Evolutionary conservation across 2,329 filamentous ascomycete genomes (phyloP).

Genomic region (Rutstroemia sp.): DNA sequence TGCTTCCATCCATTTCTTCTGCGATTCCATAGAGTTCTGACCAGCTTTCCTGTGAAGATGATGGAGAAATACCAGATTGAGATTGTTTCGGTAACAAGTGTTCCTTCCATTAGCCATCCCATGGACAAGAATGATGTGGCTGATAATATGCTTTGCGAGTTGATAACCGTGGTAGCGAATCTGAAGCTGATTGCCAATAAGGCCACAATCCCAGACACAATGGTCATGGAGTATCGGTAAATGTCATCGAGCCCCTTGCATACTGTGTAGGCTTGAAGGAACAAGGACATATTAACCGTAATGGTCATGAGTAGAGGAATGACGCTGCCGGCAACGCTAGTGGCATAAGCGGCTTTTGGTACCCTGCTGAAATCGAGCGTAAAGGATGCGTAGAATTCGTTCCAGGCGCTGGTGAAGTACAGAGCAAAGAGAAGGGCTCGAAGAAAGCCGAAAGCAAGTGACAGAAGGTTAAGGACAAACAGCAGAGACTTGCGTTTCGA

Average conservation of each 20-base stretch:
- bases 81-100: conserved; percentile 44
- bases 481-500: conserved; percentile 51
- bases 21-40: conserved; percentile 47
- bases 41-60: conserved; percentile 56
- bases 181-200: conserved; percentile 46
- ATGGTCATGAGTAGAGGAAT: conserved; percentile 45
- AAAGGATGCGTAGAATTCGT: conserved; percentile 43
- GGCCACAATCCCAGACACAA: conserved; percentile 41
- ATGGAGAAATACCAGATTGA: conserved; percentile 55
- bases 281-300: conserved; percentile 50
- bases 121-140: conserved; percentile 25
- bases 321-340: conserved; percentile 40
- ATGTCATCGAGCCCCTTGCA: conserved; percentile 37
- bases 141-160: conserved; percentile 24
- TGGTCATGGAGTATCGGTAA: conserved; percentile 39
- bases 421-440: conserved; percentile 41
- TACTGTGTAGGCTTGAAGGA: conserved; percentile 57
- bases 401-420: conserved; percentile 44
- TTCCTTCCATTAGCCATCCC: conserved; percentile 35
- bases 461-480: conserved; percentile 51
- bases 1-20: conserved; percentile 48
- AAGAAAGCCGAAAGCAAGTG: conserved; percentile 47
- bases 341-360: conserved; percentile 34
- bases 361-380: conserved; percentile 40
- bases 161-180: conserved; percentile 43